Evolutionary conservation across 2,329 filamentous ascomycete species (phyloP).

Genomic region (Cladosporium sp.): DNA sequence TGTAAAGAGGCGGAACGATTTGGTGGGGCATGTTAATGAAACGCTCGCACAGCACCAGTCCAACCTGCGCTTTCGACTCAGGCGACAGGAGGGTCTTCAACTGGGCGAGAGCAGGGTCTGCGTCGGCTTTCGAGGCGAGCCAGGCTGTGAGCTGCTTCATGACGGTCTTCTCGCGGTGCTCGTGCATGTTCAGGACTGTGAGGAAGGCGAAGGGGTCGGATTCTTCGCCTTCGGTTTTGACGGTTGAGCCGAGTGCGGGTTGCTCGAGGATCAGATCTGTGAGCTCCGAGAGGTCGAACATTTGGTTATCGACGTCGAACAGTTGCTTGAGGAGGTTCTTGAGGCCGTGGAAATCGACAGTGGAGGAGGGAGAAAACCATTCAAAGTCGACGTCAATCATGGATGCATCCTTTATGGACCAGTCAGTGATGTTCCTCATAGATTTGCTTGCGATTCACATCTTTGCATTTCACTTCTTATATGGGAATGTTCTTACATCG

Average conservation of each 20-base stretch:
- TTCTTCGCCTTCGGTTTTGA: constrained; percentile 94
- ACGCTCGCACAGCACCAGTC: constrained; percentile 84
- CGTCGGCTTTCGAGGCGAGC: constrained; percentile 53
- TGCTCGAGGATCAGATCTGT: constrained; percentile 84
- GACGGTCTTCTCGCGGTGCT: constrained; percentile 68
- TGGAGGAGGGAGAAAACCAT: constrained; percentile 87
- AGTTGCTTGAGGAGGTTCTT: constrained; percentile 88
- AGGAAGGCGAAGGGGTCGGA: constrained; percentile 90
- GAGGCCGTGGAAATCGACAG: constrained; percentile 90
- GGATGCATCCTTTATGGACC: constrained; percentile 66
- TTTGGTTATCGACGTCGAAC: constrained; percentile 78
- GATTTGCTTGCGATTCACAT: neutral
- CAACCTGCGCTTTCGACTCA: constrained; percentile 55
- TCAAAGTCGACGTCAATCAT: constrained; percentile 96
- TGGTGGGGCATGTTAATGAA: constrained; percentile 96
- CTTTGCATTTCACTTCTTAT: neutral
- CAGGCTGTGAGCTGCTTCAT: constrained; percentile 70
- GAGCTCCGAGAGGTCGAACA: constrained; percentile 84
- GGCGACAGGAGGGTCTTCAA: constrained; percentile 36
- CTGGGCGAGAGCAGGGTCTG: constrained; percentile 42
- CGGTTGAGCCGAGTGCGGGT: constrained; percentile 77
- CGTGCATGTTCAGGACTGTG: constrained; percentile 76
- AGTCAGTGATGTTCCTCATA: neutral
- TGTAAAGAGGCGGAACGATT: constrained; percentile 88
- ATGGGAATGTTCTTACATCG: constrained; percentile 19